Evolutionary conservation across 495 filamentous ascomycete genomes (phyloP), one percentile per base, ranked within the genome.

Genomic region (Penicillium cinerascens): DNA sequence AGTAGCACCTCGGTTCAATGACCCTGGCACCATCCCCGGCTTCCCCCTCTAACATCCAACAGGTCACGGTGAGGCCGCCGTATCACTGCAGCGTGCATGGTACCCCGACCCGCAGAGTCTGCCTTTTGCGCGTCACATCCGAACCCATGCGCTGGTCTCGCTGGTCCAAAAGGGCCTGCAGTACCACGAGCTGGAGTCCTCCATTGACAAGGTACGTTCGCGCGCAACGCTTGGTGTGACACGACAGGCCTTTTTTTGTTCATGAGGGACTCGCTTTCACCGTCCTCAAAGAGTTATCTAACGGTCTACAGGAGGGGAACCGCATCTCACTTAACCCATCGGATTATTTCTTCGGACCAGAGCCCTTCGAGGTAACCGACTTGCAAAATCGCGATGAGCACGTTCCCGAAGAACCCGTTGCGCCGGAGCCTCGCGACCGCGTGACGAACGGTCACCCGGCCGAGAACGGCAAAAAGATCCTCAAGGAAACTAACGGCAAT

Each of bases 41-140:
- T 17, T 33, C 23, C 25, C 38, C 38, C 51, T 41, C 59, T 67
- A 60, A 70, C 60, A 22, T 40, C 54, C 22, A 36, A 62, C 55
- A 82, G 77, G 72, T 44, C 75, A 76, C 66, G 73, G 83, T 61
- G 86, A 90, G 58, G 87, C 88, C 49, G 88, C 88, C 43, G 82
- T 87, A 58, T 86, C 83, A 70, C 78, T 92, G 54, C 88, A 91
- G 72, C 87, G 88, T 69, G 86, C 88, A 70, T 92, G 88, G 88
- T 76, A 86, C 65, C 73, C 75, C 58, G 79, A 87, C 64, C 88
- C 88, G 48, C 83, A 91, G 64, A 79, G 72, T 69, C 80, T 92
- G 52, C 81, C 85, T 38, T 91, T 89, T 71, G 87, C 88, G 69
- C 81, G 77, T 47, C 81, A 87, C 70, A 87, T 91, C 67, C 82